A percentile compares a stretch with the other conserved stretches of the same genome.
Evolutionary conservation across 495 filamentous ascomycete genomes (phyloP).

Genomic region (Daldinia decipiens): DNA sequence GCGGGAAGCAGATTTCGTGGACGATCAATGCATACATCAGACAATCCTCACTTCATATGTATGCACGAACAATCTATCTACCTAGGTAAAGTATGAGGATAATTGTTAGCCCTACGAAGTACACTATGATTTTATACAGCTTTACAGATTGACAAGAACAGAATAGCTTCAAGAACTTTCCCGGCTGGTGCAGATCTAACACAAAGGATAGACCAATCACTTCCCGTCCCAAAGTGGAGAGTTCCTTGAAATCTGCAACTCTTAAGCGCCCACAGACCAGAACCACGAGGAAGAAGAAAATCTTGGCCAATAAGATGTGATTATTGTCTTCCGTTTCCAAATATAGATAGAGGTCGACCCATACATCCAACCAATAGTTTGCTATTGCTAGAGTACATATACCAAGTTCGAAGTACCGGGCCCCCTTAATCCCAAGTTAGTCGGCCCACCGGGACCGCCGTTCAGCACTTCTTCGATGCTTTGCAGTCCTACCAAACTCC

Average conservation of each 20-base stretch:
- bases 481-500: conserved; percentile 20
- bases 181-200: conserved; percentile 25
- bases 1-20: conserved; percentile 33
- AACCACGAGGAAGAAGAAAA: conserved; percentile 31
- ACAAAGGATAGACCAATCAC: conserved; percentile 23
- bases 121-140: conserved; percentile 7
- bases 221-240: conserved; percentile 9
- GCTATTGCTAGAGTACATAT: neutral
- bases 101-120: neutral
- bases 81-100: neutral
- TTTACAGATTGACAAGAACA: conserved; percentile 5
- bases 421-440: conserved; percentile 31
- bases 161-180: conserved; percentile 10
- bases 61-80: neutral
- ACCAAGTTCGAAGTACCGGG: conserved; percentile 32
- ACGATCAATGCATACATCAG: conserved; percentile 32
- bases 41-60: conserved; percentile 2
- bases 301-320: conserved; percentile 19
- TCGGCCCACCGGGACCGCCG: conserved; percentile 20
- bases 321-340: conserved; percentile 25
- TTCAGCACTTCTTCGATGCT: conserved; percentile 19
- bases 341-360: conserved; percentile 29
- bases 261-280: conserved; percentile 39
- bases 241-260: conserved; percentile 18
- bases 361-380: conserved; percentile 23